Evolutionary conservation across 1,284 basidiomycete genomes (phyloP).

Genomic region (Sparassis latifolia): DNA sequence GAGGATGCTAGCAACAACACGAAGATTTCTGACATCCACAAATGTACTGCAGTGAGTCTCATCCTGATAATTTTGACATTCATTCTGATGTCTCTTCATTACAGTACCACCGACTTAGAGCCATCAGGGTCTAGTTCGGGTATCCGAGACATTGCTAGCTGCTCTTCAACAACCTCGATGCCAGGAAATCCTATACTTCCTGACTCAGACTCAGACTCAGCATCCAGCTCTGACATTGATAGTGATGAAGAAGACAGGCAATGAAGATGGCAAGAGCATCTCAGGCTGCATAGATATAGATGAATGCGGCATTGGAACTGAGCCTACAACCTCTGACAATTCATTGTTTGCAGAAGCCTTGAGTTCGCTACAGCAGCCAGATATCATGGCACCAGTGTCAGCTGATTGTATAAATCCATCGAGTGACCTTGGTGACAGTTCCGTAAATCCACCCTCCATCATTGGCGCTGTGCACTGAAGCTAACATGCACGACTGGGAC

Average conservation of each 20-base stretch:
- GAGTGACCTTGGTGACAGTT: too few relatives aligned
- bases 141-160: neutral
- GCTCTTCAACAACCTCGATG: too few relatives aligned
- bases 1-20: neutral
- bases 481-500: neutral
- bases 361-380: too few relatives aligned
- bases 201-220: too few relatives aligned
- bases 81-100: neutral
- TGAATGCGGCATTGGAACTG: too few relatives aligned
- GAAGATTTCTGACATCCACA: neutral
- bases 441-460: too few relatives aligned
- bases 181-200: too few relatives aligned
- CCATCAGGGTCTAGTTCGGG: neutral
- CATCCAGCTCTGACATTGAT: neutral
- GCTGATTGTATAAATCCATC: too few relatives aligned
- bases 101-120: neutral
- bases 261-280: neutral
- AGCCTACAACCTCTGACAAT: too few relatives aligned
- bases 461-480: neutral
- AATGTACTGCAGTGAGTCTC: neutral
- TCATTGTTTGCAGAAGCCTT: too few relatives aligned
- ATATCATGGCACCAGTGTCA: too few relatives aligned
- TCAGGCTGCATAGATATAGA: neutral
- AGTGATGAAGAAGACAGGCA: too few relatives aligned
- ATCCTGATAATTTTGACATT: neutral